A percentile compares a stretch with the other conserved stretches of the same genome.
Conservation (phyloP, 768 basidiomycete genomes). For the Tricholoma sp. region DNA sequence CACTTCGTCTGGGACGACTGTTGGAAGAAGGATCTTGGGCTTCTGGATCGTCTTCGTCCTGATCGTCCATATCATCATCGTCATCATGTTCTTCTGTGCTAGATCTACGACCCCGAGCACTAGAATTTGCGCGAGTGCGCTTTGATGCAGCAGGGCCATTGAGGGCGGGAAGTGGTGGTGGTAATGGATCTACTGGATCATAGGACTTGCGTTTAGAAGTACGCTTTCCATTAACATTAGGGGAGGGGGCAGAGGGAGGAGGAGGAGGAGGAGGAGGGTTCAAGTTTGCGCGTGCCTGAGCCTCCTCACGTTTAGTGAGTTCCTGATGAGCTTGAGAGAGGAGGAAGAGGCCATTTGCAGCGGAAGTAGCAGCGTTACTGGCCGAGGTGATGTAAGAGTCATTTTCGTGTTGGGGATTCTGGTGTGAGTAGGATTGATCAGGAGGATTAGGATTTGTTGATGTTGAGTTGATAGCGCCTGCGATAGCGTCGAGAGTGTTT, state of each 20-base stretch:
- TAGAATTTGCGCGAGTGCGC: constrained; percentile 31
- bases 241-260: constrained; percentile 14
- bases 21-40: constrained; percentile 15
- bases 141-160: constrained; percentile 28
- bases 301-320: constrained; percentile 91
- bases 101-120: constrained; percentile 26
- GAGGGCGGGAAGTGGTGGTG: constrained; percentile 23
- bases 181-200: constrained; percentile 33
- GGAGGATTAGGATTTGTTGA: constrained; percentile 28
- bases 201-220: constrained; percentile 70
- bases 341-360: constrained; percentile 90
- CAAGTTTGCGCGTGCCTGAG: constrained; percentile 55
- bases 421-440: constrained; percentile 32
- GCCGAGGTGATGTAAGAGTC: constrained; percentile 36
- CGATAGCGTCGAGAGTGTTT: constrained; percentile 73
- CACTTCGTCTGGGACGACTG: constrained; percentile 18
- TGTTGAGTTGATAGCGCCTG: constrained; percentile 66
- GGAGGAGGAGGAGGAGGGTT: constrained; percentile 19
- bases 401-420: constrained; percentile 25
- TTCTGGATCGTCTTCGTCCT: constrained; percentile 32
- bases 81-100: constrained; percentile 31
- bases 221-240: constrained; percentile 39
- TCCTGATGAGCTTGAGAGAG: constrained; percentile 95
- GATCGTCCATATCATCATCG: constrained; percentile 34
- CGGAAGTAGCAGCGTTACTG: constrained; percentile 57